Conservation (phyloP, 768 basidiomycete genomes). For the Calocybe gangraenosa region DNA sequence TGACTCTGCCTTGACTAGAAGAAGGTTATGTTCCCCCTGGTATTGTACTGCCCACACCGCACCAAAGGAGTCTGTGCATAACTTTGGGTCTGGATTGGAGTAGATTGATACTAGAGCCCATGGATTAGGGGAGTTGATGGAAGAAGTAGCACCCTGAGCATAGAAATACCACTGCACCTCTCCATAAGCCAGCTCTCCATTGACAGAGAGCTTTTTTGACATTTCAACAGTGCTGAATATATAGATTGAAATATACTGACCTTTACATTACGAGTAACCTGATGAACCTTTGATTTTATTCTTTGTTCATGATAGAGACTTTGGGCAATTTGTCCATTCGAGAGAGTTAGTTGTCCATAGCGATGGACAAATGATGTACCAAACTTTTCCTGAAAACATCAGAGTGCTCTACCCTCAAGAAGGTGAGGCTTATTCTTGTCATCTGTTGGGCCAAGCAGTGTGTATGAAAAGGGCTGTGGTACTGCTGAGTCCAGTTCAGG, state of each 20-base stretch:
- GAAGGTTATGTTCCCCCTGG: no score
- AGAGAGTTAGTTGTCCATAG: not conserved
- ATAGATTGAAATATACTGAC: no score
- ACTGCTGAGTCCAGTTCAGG: conserved; percentile 3
- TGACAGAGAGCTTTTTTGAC: no score
- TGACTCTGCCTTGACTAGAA: not conserved
- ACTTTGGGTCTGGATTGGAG: not conserved
- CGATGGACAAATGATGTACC: no score
- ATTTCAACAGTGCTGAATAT: not conserved
- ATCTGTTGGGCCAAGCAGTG: no score
- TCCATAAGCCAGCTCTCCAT: no score
- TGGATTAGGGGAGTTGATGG: not conserved
- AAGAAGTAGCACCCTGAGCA: no score
- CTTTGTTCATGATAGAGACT: not conserved
- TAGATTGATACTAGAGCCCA: not conserved
- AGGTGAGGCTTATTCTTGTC: no score
- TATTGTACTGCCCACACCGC: not conserved
- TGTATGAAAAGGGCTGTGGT: not conserved
- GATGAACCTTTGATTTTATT: not conserved
- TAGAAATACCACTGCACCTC: no score
- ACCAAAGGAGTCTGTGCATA: not conserved
- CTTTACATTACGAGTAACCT: no score
- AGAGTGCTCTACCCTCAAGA: no score
- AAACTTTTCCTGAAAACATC: no score
- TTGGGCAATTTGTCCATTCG: not conserved